A percentile compares a stretch with the other conserved stretches of the same genome.
Conservation (phyloP, 352 stramenopile genomes). For the Saprolegnia diclina region DNA sequence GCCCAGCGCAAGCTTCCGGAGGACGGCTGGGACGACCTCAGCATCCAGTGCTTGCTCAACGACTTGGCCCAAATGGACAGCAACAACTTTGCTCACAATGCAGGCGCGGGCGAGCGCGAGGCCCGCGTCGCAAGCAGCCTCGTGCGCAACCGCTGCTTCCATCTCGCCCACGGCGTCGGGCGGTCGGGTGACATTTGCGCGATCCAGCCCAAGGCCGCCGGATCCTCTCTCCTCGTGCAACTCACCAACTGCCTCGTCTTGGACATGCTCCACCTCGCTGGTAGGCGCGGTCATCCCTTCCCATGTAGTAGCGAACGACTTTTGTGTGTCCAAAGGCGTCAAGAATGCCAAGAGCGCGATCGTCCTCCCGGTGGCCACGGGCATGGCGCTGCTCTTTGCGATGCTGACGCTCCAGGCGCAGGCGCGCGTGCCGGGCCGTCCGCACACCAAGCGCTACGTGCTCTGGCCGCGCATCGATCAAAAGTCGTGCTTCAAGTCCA, state of each 20-base stretch:
- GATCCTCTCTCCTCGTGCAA: slow-evolving; percentile 93
- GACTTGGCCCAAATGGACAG: slow-evolving; percentile 90
- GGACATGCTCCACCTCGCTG: slow-evolving; percentile 25
- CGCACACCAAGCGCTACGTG: slow-evolving; percentile 58
- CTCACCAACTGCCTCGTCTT: slow-evolving; percentile 84
- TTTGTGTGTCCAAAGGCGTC: slow-evolving; percentile 25
- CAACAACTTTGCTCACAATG: slow-evolving; percentile 91
- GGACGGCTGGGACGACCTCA: slow-evolving; percentile 84
- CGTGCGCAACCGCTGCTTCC: slow-evolving; percentile 87
- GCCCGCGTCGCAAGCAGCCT: slow-evolving; percentile 85
- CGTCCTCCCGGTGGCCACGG: slow-evolving; percentile 95
- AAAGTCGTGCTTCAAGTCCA: slow-evolving; percentile 98
- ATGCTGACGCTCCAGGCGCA: slow-evolving; percentile 68
- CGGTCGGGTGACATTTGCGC: slow-evolving; percentile 97
- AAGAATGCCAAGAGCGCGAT: slow-evolving; percentile 59
- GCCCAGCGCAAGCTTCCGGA: slow-evolving; percentile 79
- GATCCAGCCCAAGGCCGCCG: slow-evolving; percentile 97
- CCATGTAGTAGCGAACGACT: too few species aligned
- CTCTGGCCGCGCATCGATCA: slow-evolving; percentile 97
- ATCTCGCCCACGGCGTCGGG: slow-evolving; percentile 94
- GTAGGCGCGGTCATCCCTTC: neutral
- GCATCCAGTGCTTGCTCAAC: slow-evolving; percentile 81
- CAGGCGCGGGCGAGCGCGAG: slow-evolving; percentile 96
- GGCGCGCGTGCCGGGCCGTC: slow-evolving; percentile 28
- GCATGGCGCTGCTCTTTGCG: slow-evolving; percentile 93